Percentiles rank a stretch among this genome's conserved stretches.
Conservation (phyloP, 2,329 filamentous ascomycete species). For the Cyphellophora europaea region DNA sequence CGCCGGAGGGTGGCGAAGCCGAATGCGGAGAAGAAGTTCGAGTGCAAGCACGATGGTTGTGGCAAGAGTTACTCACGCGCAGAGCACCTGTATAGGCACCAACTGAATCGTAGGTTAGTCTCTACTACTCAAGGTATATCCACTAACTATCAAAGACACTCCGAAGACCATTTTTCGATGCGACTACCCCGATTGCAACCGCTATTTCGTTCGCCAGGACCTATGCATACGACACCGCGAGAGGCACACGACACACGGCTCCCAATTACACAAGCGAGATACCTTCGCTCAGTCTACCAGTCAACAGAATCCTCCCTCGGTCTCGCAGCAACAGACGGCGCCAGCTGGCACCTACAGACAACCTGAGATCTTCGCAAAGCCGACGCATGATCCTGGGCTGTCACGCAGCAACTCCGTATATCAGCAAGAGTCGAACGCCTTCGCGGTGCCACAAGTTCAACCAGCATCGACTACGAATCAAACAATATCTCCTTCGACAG, state of each 20-base stretch:
- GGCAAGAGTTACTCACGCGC: conserved; percentile 95
- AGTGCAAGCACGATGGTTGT: conserved; percentile 77
- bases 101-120: conserved; percentile 69
- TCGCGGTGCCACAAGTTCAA: neutral
- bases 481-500: conserved; percentile 8
- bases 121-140: neutral
- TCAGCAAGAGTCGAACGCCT: neutral
- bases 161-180: conserved; percentile 93
- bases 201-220: conserved; percentile 88
- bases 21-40: conserved; percentile 49
- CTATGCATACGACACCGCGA: conserved; percentile 78
- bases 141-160: conserved; percentile 55
- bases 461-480: conserved; percentile 1
- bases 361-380: neutral
- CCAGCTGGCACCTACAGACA: neutral
- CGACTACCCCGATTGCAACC: conserved; percentile 81
- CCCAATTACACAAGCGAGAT: conserved; percentile 42
- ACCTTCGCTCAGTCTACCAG: conserved; percentile 27
- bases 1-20: conserved; percentile 36
- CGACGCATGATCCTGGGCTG: neutral
- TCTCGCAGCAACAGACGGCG: conserved; percentile 9
- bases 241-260: conserved; percentile 59
- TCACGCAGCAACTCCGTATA: conserved; percentile 1
- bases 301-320: conserved; percentile 11
- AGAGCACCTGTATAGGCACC: conserved; percentile 92